These are phyloP conservation scores for Calonectria leucothoes DNA, from an alignment of 2,329 filamentous ascomycete genomes.

Conservation along the genomic window DNA sequence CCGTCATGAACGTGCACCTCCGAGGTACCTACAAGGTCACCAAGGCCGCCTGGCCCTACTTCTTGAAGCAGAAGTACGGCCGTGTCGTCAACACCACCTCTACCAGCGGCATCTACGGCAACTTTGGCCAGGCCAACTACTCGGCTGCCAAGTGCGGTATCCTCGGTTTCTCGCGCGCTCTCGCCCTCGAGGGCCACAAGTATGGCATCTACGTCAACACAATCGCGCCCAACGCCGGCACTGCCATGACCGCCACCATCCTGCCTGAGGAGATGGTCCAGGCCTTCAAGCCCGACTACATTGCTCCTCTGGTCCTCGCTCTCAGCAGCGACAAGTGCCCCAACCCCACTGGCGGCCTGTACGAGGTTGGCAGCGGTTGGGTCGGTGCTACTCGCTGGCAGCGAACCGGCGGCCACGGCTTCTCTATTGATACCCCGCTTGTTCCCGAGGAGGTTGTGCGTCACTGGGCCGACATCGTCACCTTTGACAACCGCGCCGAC, in stretches of 20 bases:
- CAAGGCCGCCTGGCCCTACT: conserved; percentile 97
- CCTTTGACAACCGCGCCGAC: conserved; percentile 90
- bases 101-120: conserved; percentile 97
- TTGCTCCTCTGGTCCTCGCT: conserved; percentile 90
- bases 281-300: conserved; percentile 99
- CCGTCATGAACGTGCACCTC: conserved; percentile 91
- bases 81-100: conserved; percentile 97
- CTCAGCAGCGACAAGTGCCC: conserved; percentile 89
- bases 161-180: conserved; percentile 91
- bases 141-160: conserved; percentile 92
- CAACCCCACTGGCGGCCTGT: conserved; percentile 85
- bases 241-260: conserved; percentile 92
- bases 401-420: conserved; percentile 87
- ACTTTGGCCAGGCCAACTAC: conserved; percentile 99
- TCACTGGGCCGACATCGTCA: conserved; percentile 81
- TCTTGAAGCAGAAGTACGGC: conserved; percentile 99
- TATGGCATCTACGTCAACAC: conserved; percentile 99
- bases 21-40: conserved; percentile 96
- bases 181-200: conserved; percentile 93
- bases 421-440: conserved; percentile 86
- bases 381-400: conserved; percentile 94
- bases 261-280: conserved; percentile 98
- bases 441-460: conserved; percentile 86
- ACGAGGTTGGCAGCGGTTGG: conserved; percentile 97
- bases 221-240: conserved; percentile 97